Percentiles rank a stretch among this genome's conserved stretches.
Conservation (phyloP, 495 filamentous ascomycete species). For the Xylaria scruposa region DNA sequence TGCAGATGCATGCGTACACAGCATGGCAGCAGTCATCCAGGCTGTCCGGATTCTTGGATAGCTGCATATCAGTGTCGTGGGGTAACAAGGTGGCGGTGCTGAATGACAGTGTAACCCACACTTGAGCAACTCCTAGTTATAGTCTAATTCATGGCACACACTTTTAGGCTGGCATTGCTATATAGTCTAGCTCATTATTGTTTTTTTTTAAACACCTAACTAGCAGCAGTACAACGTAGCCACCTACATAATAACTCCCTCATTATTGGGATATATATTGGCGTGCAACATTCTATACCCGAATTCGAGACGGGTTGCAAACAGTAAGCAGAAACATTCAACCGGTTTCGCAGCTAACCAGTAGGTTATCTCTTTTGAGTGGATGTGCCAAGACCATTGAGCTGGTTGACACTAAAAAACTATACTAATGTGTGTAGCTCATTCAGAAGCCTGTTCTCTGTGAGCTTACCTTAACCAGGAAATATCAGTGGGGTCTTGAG, state of each 20-base stretch:
- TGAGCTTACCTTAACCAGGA: constrained; percentile 10
- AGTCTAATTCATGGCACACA: background rate
- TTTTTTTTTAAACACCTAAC: background rate
- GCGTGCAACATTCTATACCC: background rate
- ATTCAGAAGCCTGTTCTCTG: constrained; percentile 9
- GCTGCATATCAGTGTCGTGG: constrained; percentile 17
- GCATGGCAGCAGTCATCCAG: constrained; percentile 2
- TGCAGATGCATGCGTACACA: constrained; percentile 9
- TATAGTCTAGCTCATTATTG: background rate
- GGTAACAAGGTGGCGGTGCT: constrained; percentile 12
- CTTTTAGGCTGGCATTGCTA: background rate
- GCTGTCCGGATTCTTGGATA: constrained; percentile 18
- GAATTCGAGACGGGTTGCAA: background rate
- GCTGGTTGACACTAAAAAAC: background rate
- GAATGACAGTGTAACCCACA: constrained; percentile 22
- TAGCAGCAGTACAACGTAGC: background rate
- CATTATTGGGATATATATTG: constrained; percentile 11
- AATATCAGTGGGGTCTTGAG: constrained; percentile 2
- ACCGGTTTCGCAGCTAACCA: constrained; percentile 10
- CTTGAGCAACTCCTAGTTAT: background rate
- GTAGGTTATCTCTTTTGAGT: constrained; percentile 12
- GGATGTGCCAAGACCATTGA: constrained; percentile 21
- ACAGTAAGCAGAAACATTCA: constrained; percentile 25
- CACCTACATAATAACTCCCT: constrained; percentile 3
- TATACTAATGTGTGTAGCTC: constrained; percentile 16